Conservation (phyloP, 1,284 basidiomycete species). For the Sporisorium iseilematis-ciliati region DNA sequence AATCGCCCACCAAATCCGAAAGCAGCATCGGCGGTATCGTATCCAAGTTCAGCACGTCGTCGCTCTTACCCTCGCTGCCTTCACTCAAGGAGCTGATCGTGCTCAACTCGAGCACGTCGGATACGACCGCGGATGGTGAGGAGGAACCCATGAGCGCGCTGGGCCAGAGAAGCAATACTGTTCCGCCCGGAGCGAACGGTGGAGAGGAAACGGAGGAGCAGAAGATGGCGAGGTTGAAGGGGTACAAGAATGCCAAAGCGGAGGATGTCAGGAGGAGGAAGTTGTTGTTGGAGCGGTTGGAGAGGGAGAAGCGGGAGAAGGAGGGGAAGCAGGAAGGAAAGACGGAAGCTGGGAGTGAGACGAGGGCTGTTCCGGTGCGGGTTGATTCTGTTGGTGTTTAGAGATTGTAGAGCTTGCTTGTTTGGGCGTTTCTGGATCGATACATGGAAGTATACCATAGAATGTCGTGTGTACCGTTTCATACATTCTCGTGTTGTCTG, state of each 20-base stretch:
- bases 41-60: neutral
- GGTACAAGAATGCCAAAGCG: constrained; percentile 56
- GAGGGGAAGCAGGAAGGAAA: constrained; percentile 4
- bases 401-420: no score
- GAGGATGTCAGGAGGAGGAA: constrained; percentile 48
- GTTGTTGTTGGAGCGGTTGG: constrained; percentile 28
- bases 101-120: constrained; percentile 14
- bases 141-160: constrained; percentile 3
- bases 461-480: no score
- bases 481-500: no score
- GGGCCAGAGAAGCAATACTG: constrained; percentile 5
- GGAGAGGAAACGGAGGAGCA: constrained; percentile 23
- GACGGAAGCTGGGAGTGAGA: neutral
- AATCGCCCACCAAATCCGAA: neutral
- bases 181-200: constrained; percentile 1
- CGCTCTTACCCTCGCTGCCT: constrained; percentile 21
- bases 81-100: constrained; percentile 38
- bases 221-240: constrained; percentile 30
- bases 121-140: constrained; percentile 43
- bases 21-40: no score
- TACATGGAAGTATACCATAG: no score
- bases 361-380: no score
- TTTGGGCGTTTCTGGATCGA: no score
- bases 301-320: constrained; percentile 16
- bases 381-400: no score